Percentiles rank a stretch among this genome's conserved stretches.
These are phyloP conservation scores for Cyberlindnera bimundalis DNA, from an alignment of 805 yeast genomes.

Conservation along the genomic window DNA sequence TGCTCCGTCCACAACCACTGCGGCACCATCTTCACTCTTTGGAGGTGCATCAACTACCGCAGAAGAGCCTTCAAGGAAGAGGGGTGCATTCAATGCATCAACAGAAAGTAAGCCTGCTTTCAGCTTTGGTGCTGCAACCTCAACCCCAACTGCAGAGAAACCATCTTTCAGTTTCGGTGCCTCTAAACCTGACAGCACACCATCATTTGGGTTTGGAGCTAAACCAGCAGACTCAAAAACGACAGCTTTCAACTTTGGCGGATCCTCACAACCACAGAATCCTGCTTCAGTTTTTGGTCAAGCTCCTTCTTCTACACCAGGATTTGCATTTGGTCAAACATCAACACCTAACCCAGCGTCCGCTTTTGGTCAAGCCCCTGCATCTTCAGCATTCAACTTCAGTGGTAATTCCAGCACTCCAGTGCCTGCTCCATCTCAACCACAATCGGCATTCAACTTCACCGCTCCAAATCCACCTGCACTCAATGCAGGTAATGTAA, in stretches of 20 bases:
- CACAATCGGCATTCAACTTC: slow-evolving; percentile 12
- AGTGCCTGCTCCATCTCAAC: slow-evolving; percentile 3
- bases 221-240: slow-evolving; percentile 3
- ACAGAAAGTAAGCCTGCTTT: slow-evolving; percentile 13
- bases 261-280: slow-evolving; percentile 20
- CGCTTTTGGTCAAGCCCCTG: slow-evolving; percentile 16
- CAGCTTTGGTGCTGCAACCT: slow-evolving; percentile 14
- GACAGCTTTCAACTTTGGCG: slow-evolving; percentile 21
- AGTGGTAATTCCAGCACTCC: slow-evolving; percentile 17
- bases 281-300: slow-evolving; percentile 20
- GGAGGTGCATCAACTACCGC: slow-evolving; percentile 12
- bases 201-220: slow-evolving; percentile 14
- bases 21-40: slow-evolving; percentile 6
- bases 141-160: slow-evolving; percentile 9
- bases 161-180: slow-evolving; percentile 21
- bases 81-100: background rate
- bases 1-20: slow-evolving; percentile 5
- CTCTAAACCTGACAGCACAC: slow-evolving; percentile 5
- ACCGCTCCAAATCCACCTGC: slow-evolving; percentile 14
- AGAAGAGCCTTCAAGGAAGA: background rate
- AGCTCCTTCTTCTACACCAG: slow-evolving; percentile 11
- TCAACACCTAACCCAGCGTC: slow-evolving; percentile 14
- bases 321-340: slow-evolving; percentile 16
- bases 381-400: slow-evolving; percentile 14
- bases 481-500: slow-evolving; percentile 10